Evolutionary conservation across 495 filamentous ascomycete species (phyloP), one percentile per base, ranked within the genome.

Genomic region (Neurospora sp.): DNA sequence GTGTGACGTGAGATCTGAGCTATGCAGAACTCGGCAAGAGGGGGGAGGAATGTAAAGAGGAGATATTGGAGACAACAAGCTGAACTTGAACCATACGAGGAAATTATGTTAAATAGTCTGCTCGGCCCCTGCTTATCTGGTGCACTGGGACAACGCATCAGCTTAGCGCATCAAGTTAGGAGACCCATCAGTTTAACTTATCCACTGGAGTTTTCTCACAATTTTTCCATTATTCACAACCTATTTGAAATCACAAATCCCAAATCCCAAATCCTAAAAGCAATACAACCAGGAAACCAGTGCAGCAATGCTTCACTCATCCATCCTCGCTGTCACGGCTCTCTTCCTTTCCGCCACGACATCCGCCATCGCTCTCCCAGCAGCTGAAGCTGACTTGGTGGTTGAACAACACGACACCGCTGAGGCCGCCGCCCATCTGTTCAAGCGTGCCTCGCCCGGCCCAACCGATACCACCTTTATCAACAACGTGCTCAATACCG

Each of bases 391-490:
- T 6, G 49, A 60, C 20, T 60, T 60, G 49, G 20, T 16, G 54
- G 27, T 31, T 27, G 49, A 60, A 60, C 49, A 60, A 60, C 49
- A 60, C 5, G 27, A 66, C 14, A 35, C 12, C 49, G 20, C 46
- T 14, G 20, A 14, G 10, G 10, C 20, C 46, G 10, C 4, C 4
- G 49, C 10, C 6, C 54, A 66, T 66, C 14, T 66, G 54, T 18
- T 35, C 40, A 72, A 69, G 42, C 39, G 69, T 37, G 71, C 72
- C 60, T 78, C 77, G 12, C 76, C 74, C 2, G 39, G 71, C 8
- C 76, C 74, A 5, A 74, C 76, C 35, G 39, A 74, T 40, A 4
- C 72, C 1, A 42, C 72, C 20, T 78, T 78, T 39, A 77, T 77
- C 69, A 54, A 38, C 70, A 72, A 27, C 31, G 46, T 49, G 16